A percentile compares a stretch with the other conserved stretches of the same genome.
Evolutionary conservation across 306 rosid genomes (phyloP).

Genomic region (Fragaria iinumae): DNA sequence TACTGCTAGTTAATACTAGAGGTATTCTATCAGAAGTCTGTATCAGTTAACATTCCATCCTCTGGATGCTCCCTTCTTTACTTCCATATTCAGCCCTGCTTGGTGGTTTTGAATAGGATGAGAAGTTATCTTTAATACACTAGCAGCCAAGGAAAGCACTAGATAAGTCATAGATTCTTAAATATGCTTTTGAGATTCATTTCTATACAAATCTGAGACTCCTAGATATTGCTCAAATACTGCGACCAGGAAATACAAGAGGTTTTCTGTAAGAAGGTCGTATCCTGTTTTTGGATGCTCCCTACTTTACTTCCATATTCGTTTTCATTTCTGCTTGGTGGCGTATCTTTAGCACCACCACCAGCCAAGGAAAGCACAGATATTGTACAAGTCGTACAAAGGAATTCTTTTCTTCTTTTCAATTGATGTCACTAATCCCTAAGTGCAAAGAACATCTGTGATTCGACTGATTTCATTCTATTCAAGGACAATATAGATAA

Average conservation of each 20-base stretch:
- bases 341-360: neutral
- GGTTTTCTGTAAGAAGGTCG: constrained; percentile 69
- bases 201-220: constrained; percentile 70
- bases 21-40: constrained; percentile 68
- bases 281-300: constrained; percentile 48
- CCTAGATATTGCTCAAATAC: constrained; percentile 58
- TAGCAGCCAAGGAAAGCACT: neutral
- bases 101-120: neutral
- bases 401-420: neutral
- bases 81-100: neutral
- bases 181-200: constrained; percentile 13
- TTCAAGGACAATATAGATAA: neutral
- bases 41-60: constrained; percentile 65
- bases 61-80: constrained; percentile 18
- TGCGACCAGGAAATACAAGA: constrained; percentile 71
- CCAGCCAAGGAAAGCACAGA: neutral
- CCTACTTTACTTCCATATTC: no score
- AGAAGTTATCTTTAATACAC: neutral
- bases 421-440: neutral
- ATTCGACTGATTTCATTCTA: neutral
- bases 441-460: neutral
- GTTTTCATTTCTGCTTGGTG: no score
- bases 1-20: constrained; percentile 65
- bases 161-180: no score
- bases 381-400: neutral